phyloP scores from a whole-genome alignment of 805 yeast genomes.

The Metschnikowia hibisci region DNA sequence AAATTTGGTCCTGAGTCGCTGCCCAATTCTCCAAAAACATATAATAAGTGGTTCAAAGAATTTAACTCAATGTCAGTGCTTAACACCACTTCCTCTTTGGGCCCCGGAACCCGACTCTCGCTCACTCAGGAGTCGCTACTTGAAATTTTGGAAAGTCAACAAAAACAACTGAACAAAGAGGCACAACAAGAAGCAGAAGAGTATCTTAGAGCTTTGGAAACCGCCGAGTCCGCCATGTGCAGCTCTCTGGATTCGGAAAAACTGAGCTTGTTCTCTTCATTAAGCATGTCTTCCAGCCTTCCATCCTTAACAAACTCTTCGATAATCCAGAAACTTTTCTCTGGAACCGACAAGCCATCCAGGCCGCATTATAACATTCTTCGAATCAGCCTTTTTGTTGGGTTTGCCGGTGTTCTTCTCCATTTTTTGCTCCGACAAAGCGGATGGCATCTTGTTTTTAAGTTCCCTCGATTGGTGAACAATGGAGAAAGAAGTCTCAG shows the following conservation, averaged over 20 bases:
- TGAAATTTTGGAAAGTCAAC: slow-evolving; percentile 23
- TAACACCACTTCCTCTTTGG: slow-evolving; percentile 28
- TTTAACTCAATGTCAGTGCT: slow-evolving; percentile 33
- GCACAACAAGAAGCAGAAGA: slow-evolving; percentile 23
- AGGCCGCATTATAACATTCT: slow-evolving; percentile 23
- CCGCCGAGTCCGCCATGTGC: slow-evolving; percentile 11
- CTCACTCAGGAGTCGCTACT: background rate
- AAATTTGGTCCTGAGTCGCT: slow-evolving; percentile 22
- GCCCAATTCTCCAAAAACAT: slow-evolving; percentile 21
- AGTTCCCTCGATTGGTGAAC: background rate
- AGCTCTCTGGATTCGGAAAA: slow-evolving; percentile 11
- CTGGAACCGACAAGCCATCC: background rate
- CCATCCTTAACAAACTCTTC: slow-evolving; percentile 2
- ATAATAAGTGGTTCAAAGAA: slow-evolving; percentile 32
- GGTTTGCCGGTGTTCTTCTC: slow-evolving; percentile 35
- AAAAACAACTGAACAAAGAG: slow-evolving; percentile 30
- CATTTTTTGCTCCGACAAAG: slow-evolving; percentile 31
- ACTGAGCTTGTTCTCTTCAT: slow-evolving; percentile 33
- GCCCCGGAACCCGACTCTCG: background rate
- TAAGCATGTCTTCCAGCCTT: slow-evolving; percentile 13
- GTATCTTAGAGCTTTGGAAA: slow-evolving; percentile 22
- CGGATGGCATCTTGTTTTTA: background rate
- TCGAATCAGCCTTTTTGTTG: slow-evolving; percentile 35
- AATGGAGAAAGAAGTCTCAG: background rate
- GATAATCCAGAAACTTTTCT: background rate